Base-by-base conservation (phyloP, 805 yeast genomes). In the Candida verbasci region DNA sequence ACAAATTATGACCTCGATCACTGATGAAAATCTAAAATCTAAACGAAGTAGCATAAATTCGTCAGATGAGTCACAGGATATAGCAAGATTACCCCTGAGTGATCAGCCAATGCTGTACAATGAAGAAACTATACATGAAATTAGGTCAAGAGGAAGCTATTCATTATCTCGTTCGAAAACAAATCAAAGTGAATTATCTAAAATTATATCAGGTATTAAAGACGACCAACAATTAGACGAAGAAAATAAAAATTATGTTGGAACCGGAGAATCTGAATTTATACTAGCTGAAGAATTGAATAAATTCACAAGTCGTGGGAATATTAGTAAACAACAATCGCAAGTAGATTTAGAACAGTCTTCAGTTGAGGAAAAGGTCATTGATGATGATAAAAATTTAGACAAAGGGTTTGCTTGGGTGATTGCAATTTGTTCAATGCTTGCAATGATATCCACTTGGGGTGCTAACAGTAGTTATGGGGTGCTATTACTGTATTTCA, bases 401-500 rank as follows among this genome's bases (percentile, higher is more conserved):
- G 83, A 80, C 31, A 74, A 78, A 2, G 78, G 82, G 2, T 49
- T 48, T 31, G 71, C 70, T 10, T 81, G 83, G 62, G 61, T 80
- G 53, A 64, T 68, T 4, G 77, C 78, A 0, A 54, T 74, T 3
- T 75, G 73, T 14, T 63, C 66, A 0, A 68, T 73, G 58, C 56
- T 71, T 12, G 65, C 51, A 51, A 65, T 65, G 48, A 70, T 46
- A 52, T 45, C 72, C 40, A 71, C 80, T 0, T 78, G 74, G 70
- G 86, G 86, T 12, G 63, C 77, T 57, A 73, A 74, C 39, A 74
- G 78, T 27, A 62, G 75, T 2, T 79, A 61, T 53, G 85, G 83
- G 18, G 75, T 76, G 4, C 80, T 74, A 48, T 72, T 78, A 37
- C 60, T 69, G 24, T 74, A 70, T 49, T 79, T 78, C 45, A 44